Evolutionary conservation across 1,139 yeast genomes (phyloP), one percentile per base, ranked within the genome.

Genomic region (Sugiyamaella xylanicola): DNA sequence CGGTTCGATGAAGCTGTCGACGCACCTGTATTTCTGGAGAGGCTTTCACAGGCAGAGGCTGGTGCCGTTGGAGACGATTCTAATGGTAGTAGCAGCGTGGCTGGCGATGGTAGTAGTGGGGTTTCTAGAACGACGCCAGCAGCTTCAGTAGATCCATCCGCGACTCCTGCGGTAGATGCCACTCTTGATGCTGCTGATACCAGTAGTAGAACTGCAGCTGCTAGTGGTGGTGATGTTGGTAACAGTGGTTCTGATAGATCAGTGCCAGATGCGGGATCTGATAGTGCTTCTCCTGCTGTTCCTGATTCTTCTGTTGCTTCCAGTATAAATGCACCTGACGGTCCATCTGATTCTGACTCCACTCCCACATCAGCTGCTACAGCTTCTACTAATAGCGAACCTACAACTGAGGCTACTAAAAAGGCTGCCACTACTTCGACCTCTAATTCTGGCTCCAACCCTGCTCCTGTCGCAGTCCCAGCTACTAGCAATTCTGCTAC

Each of bases 1-100:
- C 64, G 75, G 9, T 69, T 83, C 5, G 72, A 71, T 2, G 76
- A 72, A 5, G 72, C 69, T 4, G 57, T 70, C 1, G 54, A 64
- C 3, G 59, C 59, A 20, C 67, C 62, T 0, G 67, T 63, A 17
- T 73, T 78, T 55, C 64, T 63, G 17, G 56, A 58, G 21, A 61
- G 74, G 51, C 52, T 40, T 3, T 15, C 41, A 4, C 16, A 25
- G 25, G 21, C 52, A 25, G 15, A 20, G 11, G 46, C 25, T 19
- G 19, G 32, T n/a, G 5, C 15, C 11, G 40, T 17, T 15, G 3
- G 29, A 13, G 17, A 8, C 17, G 46, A n/a, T n/a, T n/a, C 9
- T 21, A 19, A 7, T 17, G n/a, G 11, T 42, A 42, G 7, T 42
- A n/a, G 8, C 29, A 25, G 29, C 9, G 29, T 5, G 5, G 29